Evolutionary conservation across 148 eudicot species (phyloP), one percentile per base, ranked within the genome.

Genomic region (Oxyria digyna): DNA sequence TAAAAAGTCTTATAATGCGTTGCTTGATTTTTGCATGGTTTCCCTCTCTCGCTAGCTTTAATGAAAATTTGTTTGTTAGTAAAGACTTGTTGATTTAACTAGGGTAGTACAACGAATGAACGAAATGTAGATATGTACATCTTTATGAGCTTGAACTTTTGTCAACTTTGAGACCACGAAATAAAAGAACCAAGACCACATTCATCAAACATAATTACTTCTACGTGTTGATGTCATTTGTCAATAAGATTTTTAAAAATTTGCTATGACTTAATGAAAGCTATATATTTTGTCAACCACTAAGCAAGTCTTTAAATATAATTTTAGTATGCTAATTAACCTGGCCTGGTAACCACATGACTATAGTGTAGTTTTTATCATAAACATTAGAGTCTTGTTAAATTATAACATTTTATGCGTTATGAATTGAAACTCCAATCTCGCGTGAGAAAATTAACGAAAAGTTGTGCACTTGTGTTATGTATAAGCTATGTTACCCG

Each of bases 1-100:
- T n/a, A 33, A 2, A 33, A 43, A 43, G 18, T 17, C 49, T 43
- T 43, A 4, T n/a, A 55, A 55, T 55, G 63, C 63, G 23, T 59
- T 59, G 65, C 38, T 59, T 27, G 65, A 14, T 59, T 59, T 59
- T 59, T 59, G 65, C 38, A 59, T 29, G 65, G 20, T 27, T 59
- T 31, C 65, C n/a, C 20, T 29, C 65, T 31, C 65, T 54, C 32
- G n/a, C n/a, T n/a, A n/a, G n/a, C n/a, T 59, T 29, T 59, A 59
- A 59, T 59, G 38, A 15, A 15, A 59, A 1, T 59, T 29, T 59
- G 65, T 59, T 59, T 27, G 37, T 0, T 59, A 31, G 37, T 59
- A 55, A 55, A 26, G 63, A 24, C 21, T 50, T 24, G 62, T 52
- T 24, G 31, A 10, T 52, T 52, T 23, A 46, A 46, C n/a, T n/a